phyloP scores from a whole-genome alignment of 306 rosid species.

The Prunus davidiana region DNA sequence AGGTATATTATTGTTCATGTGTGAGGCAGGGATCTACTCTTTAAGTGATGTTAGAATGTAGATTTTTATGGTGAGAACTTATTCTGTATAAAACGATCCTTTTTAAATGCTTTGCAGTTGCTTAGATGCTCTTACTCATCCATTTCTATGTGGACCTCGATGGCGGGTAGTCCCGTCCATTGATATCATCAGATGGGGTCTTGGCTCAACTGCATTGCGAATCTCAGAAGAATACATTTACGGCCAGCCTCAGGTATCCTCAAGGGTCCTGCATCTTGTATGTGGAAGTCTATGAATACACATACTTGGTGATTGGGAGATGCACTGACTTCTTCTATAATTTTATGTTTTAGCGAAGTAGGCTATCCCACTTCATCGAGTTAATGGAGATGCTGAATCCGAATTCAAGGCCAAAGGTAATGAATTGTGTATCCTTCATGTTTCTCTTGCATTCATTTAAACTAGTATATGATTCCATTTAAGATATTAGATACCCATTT shows the following conservation, averaged over 20 bases:
- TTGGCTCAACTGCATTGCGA: constrained; percentile 85
- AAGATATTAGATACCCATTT: too few relatives aligned
- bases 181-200: constrained; percentile 95
- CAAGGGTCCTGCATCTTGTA: too few relatives aligned
- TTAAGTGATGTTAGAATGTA: constrained; percentile 19
- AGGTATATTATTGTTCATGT: constrained; percentile 40
- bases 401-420: constrained; percentile 88
- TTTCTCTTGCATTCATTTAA: background rate
- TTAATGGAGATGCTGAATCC: constrained; percentile 94
- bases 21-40: constrained; percentile 12
- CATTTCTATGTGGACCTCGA: constrained; percentile 96
- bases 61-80: background rate
- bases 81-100: background rate
- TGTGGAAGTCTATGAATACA: background rate
- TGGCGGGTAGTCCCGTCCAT: constrained; percentile 92
- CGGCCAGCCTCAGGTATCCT: constrained; percentile 78
- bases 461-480: too few relatives aligned
- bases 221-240: constrained; percentile 93
- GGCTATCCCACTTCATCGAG: constrained; percentile 88
- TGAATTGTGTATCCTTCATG: background rate
- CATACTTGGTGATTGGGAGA: constrained; percentile 11
- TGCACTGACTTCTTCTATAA: constrained; percentile 13
- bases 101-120: constrained; percentile 56
- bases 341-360: constrained; percentile 59
- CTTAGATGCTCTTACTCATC: constrained; percentile 96